A percentile compares a stretch with the other conserved stretches of the same genome.
Conservation (phyloP, 2,329 filamentous ascomycete genomes). For the Nemania diffusa region DNA sequence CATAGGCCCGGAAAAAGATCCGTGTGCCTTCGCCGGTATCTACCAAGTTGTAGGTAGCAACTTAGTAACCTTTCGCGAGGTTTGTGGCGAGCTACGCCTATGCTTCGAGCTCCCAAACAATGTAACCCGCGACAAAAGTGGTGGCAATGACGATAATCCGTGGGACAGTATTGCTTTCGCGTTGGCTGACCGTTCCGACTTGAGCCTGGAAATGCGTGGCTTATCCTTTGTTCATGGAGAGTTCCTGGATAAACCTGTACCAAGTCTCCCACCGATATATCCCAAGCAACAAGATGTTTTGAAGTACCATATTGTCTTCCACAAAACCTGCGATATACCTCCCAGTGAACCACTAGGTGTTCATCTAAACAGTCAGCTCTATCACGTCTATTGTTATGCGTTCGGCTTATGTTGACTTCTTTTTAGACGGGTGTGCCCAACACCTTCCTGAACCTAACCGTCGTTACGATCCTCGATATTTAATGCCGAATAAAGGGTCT, state of each 20-base stretch:
- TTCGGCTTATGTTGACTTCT: conserved; percentile 10
- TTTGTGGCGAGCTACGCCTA: conserved; percentile 24
- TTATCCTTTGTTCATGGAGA: conserved; percentile 4
- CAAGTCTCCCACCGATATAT: neutral
- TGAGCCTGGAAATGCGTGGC: neutral
- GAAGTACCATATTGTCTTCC: conserved; percentile 15
- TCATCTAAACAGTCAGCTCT: conserved; percentile 19
- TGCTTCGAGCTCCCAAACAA: conserved; percentile 18
- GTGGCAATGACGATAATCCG: neutral
- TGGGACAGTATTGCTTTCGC: conserved; percentile 24
- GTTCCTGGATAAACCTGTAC: conserved; percentile 15
- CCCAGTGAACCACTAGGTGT: neutral
- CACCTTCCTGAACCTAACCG: conserved; percentile 18
- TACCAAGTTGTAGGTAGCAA: conserved; percentile 7
- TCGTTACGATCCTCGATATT: conserved; percentile 12
- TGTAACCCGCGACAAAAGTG: neutral
- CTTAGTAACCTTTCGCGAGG: conserved; percentile 23
- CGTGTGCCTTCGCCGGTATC: conserved; percentile 12
- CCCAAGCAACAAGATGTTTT: conserved; percentile 14
- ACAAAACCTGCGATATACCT: conserved; percentile 15
- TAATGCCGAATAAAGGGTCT: conserved; percentile 6
- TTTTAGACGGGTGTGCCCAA: conserved; percentile 11
- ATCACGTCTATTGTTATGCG: conserved; percentile 1
- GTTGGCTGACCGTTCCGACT: conserved; percentile 10
- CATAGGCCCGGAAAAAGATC: conserved; percentile 9